These are phyloP conservation scores for Hanseniaspora lachancei DNA, from an alignment of 805 yeast species.

Conservation along the genomic window DNA sequence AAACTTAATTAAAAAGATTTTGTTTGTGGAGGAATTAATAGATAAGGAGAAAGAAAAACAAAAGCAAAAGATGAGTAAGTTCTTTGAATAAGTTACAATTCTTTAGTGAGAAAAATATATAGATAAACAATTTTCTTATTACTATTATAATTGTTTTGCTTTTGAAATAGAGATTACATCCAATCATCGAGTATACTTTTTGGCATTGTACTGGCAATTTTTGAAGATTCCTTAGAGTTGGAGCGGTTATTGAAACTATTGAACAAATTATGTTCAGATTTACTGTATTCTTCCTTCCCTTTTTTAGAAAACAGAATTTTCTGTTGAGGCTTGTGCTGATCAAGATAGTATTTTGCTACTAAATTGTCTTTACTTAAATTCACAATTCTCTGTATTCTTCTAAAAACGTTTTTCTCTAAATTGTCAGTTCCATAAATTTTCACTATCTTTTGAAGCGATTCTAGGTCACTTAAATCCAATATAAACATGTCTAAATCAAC, in stretches of 20 bases:
- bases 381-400: not conserved
- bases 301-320: not conserved
- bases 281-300: not conserved
- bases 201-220: conserved; percentile 15
- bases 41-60: conserved; percentile 37
- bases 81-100: conserved; percentile 31
- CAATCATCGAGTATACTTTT: conserved; percentile 26
- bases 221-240: not conserved
- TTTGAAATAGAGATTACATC: conserved; percentile 17
- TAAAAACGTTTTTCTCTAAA: not conserved
- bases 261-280: not conserved
- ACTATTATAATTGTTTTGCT: too few species aligned
- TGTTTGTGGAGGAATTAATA: conserved; percentile 30
- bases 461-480: not conserved
- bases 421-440: not conserved
- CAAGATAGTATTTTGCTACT: not conserved
- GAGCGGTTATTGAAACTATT: not conserved
- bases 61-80: conserved; percentile 46
- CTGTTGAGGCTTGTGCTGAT: not conserved
- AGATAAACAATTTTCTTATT: not conserved
- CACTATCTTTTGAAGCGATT: not conserved
- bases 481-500: not conserved
- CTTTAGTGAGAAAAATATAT: not conserved
- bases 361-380: not conserved
- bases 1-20: conserved; percentile 34